Evolutionary conservation across 257 asterid species (phyloP).

Genomic region (Datura wrightii): DNA sequence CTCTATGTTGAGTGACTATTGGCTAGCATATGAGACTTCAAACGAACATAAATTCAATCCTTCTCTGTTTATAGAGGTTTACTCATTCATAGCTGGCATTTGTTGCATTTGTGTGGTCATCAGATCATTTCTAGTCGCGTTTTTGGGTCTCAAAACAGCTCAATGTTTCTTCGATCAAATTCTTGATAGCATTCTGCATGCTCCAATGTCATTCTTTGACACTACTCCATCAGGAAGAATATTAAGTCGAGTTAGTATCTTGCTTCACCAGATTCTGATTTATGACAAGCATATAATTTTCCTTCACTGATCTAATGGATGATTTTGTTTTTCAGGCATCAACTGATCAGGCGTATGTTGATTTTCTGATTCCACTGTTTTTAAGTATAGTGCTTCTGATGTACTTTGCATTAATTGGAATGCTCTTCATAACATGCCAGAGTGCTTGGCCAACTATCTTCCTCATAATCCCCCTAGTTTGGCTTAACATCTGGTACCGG

Average conservation of each 20-base stretch:
- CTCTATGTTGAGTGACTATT: constrained; percentile 62
- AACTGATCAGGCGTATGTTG: constrained; percentile 64
- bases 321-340: constrained; percentile 57
- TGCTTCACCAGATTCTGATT: neutral
- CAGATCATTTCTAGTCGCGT: constrained; percentile 47
- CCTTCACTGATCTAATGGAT: constrained; percentile 16
- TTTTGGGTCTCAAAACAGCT: constrained; percentile 61
- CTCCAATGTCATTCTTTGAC: constrained; percentile 90
- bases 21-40: constrained; percentile 82
- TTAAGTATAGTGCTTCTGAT: constrained; percentile 43
- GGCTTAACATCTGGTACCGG: constrained; percentile 78
- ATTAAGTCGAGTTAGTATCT: constrained; percentile 69
- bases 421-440: constrained; percentile 55
- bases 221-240: constrained; percentile 90
- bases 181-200: constrained; percentile 60
- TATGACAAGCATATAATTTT: neutral
- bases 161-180: constrained; percentile 59
- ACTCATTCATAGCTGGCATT: constrained; percentile 46
- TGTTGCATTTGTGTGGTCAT: constrained; percentile 40
- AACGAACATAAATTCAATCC: constrained; percentile 43
- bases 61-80: constrained; percentile 51
- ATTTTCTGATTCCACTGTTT: constrained; percentile 55
- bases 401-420: constrained; percentile 53
- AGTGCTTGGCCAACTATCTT: constrained; percentile 73
- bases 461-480: constrained; percentile 61